Evolutionary conservation across 78 protist genomes (phyloP), one percentile per base, ranked within the genome.

Genomic region (Andalucia godoyi): DNA sequence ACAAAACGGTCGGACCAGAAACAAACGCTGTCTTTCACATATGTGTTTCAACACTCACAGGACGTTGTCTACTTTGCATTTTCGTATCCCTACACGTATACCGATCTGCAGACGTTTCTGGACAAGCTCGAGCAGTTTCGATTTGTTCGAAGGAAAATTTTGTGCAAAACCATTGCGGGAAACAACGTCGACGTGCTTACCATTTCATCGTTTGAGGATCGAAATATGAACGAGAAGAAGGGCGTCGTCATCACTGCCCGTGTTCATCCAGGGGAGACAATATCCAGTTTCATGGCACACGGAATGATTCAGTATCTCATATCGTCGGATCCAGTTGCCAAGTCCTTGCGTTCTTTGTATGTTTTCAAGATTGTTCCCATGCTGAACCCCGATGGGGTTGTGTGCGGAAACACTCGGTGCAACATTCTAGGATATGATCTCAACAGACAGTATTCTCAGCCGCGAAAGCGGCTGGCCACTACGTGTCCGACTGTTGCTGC

Each of bases 381-480:
- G 86, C 66, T 87, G 42, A 87, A 87, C 73, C 93, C 93, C 0
- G 93, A 87, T 69, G 93, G 93, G 10, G 93, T 87, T 13, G 51
- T 87, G 39, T 5, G 40, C 40, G 93, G 93, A 23, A 81, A 81
- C 78, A 57, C 77, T 64, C 76, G 93, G n/a, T 72, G 81, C 45
- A 15, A 76, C 42, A 58, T 79, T 27, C 63, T 70, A 1, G 87
- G 84, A 10, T 5, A 0, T 30, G 93, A 87, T 64, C 74, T 87
- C 49, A 87, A 87, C 80, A 33, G 93, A 9, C 64, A 46, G 32
- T 87, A 73, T 66, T 4, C 0, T 12, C 9, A 10, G 9, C 88
- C 92, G 12, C 15, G 46, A 9, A 0, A 21, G 33, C 18, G 30
- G 10, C 39, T 38, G 21, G 27, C 67, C 54, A n/a, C n/a, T n/a